Percentiles rank a stretch among this genome's conserved stretches.
Evolutionary conservation across 1,284 basidiomycete species (phyloP).

Genomic region (Cronartium quercuum): DNA sequence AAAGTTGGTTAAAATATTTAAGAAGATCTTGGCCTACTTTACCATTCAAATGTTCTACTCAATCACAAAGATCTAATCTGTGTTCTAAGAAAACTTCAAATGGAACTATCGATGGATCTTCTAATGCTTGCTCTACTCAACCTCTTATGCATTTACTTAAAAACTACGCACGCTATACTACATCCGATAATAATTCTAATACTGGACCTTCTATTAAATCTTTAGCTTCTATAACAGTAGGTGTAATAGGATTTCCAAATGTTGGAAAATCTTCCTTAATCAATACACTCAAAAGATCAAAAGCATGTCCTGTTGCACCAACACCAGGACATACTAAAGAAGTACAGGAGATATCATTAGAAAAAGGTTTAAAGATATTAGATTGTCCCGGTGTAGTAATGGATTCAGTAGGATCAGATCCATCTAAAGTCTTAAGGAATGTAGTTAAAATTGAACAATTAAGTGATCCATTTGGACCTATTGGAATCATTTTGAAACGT

Average conservation of each 20-base stretch:
- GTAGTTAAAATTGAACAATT: constrained; percentile 88
- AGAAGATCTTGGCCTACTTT: constrained; percentile 87
- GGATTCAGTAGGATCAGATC: constrained; percentile 54
- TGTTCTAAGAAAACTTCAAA: constrained; percentile 34
- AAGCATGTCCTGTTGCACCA: constrained; percentile 88
- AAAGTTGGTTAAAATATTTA: constrained; percentile 82
- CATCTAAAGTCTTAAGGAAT: constrained; percentile 75
- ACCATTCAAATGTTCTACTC: constrained; percentile 83
- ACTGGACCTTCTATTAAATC: constrained; percentile 23
- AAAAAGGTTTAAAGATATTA: constrained; percentile 82
- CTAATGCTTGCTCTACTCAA: constrained; percentile 62
- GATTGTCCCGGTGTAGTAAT: constrained; percentile 96
- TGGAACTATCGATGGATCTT: constrained; percentile 55
- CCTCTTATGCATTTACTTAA: constrained; percentile 79
- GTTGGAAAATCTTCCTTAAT: constrained; percentile 94
- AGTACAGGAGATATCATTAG: constrained; percentile 85
- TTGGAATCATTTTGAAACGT: constrained; percentile 72
- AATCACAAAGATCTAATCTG: constrained; percentile 70
- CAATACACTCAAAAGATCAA: constrained; percentile 83
- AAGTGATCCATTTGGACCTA: constrained; percentile 79
- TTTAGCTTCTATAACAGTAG: constrained; percentile 63
- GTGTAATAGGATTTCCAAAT: constrained; percentile 94
- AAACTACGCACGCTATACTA: constrained; percentile 61
- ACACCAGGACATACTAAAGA: constrained; percentile 92
- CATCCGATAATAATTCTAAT: constrained; percentile 22